These are phyloP conservation scores for Podaxis pistillaris DNA, from an alignment of 768 basidiomycete genomes.

Conservation along the genomic window DNA sequence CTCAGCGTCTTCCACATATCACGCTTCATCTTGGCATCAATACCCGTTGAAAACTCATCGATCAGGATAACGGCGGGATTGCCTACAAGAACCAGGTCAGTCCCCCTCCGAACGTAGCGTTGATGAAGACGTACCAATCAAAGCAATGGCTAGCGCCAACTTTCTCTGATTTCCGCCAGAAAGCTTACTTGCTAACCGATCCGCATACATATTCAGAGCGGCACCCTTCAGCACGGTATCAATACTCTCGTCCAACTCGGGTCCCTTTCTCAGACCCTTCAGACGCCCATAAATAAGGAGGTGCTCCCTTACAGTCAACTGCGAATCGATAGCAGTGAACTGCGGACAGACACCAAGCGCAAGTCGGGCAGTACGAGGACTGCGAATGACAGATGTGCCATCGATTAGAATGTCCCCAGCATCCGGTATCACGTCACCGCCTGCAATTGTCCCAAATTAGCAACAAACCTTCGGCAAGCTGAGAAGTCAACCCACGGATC, in stretches of 20 bases:
- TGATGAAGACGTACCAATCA: conserved; percentile 32
- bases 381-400: conserved; percentile 61
- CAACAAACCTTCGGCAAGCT: neutral
- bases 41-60: conserved; percentile 82
- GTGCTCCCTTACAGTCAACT: conserved; percentile 78
- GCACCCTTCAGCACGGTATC: conserved; percentile 58
- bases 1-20: conserved; percentile 80
- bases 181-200: conserved; percentile 70
- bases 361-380: conserved; percentile 61
- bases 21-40: conserved; percentile 81
- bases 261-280: conserved; percentile 58
- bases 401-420: conserved; percentile 68
- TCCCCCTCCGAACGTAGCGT: neutral
- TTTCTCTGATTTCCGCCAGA: conserved; percentile 83
- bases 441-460: conserved; percentile 29
- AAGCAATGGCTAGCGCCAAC: conserved; percentile 69
- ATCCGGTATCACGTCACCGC: conserved; percentile 68
- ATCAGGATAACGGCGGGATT: conserved; percentile 78
- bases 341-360: conserved; percentile 82
- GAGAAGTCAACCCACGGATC: conserved; percentile 51
- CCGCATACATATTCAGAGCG: conserved; percentile 56
- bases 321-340: conserved; percentile 79
- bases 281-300: conserved; percentile 68
- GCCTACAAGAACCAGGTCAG: conserved; percentile 33
- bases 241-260: conserved; percentile 52